Conservation (phyloP, 495 filamentous ascomycete genomes). For the Xylaria curta region DNA sequence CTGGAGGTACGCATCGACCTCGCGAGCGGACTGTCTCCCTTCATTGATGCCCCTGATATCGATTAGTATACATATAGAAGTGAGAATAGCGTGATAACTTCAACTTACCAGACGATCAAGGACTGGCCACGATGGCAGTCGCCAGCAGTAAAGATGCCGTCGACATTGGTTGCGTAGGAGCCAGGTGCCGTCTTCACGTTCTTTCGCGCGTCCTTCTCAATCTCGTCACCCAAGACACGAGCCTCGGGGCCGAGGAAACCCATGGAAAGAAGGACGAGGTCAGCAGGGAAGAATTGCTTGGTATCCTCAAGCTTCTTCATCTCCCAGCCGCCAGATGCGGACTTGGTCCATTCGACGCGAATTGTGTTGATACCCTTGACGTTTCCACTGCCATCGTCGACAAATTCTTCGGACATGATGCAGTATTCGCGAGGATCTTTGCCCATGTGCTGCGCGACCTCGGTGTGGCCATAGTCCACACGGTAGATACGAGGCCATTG, state of each 20-base stretch:
- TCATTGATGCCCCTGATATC: slow-evolving; percentile 93
- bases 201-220: slow-evolving; percentile 93
- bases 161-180: slow-evolving; percentile 85
- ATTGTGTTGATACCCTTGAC: slow-evolving; percentile 98
- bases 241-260: slow-evolving; percentile 97
- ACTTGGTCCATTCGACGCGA: slow-evolving; percentile 96
- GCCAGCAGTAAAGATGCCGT: slow-evolving; percentile 93
- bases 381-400: slow-evolving; percentile 85
- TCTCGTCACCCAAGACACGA: slow-evolving; percentile 79
- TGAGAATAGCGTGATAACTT: not conserved
- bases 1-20: slow-evolving; percentile 91
- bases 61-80: slow-evolving; percentile 37
- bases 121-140: slow-evolving; percentile 97
- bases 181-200: slow-evolving; percentile 97
- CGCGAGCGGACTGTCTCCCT: slow-evolving; percentile 90
- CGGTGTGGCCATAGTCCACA: slow-evolving; percentile 95
- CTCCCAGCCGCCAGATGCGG: slow-evolving; percentile 90
- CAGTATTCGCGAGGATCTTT: slow-evolving; percentile 98
- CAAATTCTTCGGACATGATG: slow-evolving; percentile 98
- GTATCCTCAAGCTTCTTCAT: slow-evolving; percentile 98
- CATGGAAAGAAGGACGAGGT: slow-evolving; percentile 97
- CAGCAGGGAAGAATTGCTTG: slow-evolving; percentile 96
- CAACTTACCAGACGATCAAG: slow-evolving; percentile 92
- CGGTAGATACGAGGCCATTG: slow-evolving; percentile 99
- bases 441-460: slow-evolving; percentile 97